Evolutionary conservation across 768 basidiomycete species (phyloP), one percentile per base, ranked within the genome.

Genomic region (Albatrellus ellisii): DNA sequence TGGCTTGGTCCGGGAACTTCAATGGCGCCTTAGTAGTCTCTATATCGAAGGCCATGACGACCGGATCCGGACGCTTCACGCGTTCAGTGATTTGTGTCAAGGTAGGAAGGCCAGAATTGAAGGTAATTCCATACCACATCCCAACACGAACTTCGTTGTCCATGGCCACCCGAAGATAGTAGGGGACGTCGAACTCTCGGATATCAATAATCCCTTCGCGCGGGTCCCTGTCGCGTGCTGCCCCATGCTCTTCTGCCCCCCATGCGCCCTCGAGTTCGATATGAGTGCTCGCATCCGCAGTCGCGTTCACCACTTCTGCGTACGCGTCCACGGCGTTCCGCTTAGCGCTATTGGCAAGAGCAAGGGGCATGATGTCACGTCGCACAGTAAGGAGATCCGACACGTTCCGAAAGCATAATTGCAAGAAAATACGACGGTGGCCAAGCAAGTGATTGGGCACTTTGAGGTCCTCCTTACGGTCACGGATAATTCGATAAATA

Each of bases 21-120:
- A 98, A 76, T n/a, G 95, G 94, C n/a, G 88, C 84, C 63, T 99
- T 99, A 1, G 92, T 94, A 14, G 89, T 92, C 61, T 99, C 95
- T 56, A 99, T 99, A 77, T 98, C 95, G 59, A 70, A 99, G 0
- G 95, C 95, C 88, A 99, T 84, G 40, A 99, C 91, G 32, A 99
- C 91, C 0, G 95, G 95, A 55, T 99, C 95, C 17, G 95, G 91
- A 73, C 95, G 91, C 58, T 95, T 94, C 45, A 98, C 91, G 43
- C 89, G 77, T 51, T 92, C 87, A 17, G 66, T 61, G 44, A 98
- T 72, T 35, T 62, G 77, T 27, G 61, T 64, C 56, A 98, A 77
- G 10, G 65, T 63, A 4, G 90, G 87, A 43, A 81, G 76, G 4
- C 91, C 92, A 3, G 77, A 78, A 2, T 72, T 71, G 50, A 92